phyloP scores from a whole-genome alignment of 2,329 filamentous ascomycete species.

The Amauroascus verrucosus region DNA sequence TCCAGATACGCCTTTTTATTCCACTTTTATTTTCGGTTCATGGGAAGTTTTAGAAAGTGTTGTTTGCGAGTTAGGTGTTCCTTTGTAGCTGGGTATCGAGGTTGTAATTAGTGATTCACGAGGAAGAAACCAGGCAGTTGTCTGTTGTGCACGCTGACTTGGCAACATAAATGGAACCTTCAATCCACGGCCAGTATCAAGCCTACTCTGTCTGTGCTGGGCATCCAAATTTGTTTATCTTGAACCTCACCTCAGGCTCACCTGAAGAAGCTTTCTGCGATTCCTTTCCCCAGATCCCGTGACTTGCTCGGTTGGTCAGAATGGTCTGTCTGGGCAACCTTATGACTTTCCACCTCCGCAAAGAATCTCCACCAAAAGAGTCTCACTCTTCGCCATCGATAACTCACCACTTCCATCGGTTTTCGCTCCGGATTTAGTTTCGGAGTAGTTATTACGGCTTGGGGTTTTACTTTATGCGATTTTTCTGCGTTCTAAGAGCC shows the following conservation, averaged over 20 bases:
- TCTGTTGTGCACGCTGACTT: background rate
- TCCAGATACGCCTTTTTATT: slow-evolving; percentile 5
- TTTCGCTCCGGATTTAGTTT: slow-evolving; percentile 25
- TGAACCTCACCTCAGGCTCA: no score
- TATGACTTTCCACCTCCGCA: slow-evolving; percentile 33
- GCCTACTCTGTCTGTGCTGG: background rate
- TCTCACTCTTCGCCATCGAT: slow-evolving; percentile 28
- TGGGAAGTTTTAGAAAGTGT: background rate
- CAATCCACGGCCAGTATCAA: background rate
- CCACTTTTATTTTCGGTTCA: slow-evolving; percentile 1
- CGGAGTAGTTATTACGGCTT: slow-evolving; percentile 18
- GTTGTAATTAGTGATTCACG: background rate
- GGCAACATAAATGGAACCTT: background rate
- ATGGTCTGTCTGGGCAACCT: slow-evolving; percentile 24
- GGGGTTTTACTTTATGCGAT: slow-evolving; percentile 23
- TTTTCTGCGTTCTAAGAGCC: slow-evolving; percentile 23
- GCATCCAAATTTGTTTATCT: background rate
- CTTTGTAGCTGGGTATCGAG: background rate
- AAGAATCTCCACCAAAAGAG: slow-evolving; percentile 32
- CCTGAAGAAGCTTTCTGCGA: background rate
- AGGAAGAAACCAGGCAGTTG: background rate
- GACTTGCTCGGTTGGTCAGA: slow-evolving; percentile 12
- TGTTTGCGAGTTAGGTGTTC: background rate
- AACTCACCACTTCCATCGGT: slow-evolving; percentile 27
- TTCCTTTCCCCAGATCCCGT: slow-evolving; percentile 18